Evolutionary conservation across 1,284 basidiomycete genomes (phyloP).

Genomic region (Volvariella surrecta): DNA sequence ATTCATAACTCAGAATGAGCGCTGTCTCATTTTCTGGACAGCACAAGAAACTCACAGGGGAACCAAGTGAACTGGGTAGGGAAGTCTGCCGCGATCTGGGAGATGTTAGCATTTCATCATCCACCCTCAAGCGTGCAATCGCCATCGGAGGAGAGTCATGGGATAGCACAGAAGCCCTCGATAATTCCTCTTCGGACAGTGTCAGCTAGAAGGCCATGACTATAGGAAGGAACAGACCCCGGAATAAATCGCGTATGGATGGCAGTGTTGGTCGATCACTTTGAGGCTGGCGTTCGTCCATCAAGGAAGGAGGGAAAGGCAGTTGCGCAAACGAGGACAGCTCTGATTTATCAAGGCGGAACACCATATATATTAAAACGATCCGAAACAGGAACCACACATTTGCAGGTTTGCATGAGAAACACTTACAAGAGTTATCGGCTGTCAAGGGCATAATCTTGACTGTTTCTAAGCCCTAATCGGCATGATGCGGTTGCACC

Average conservation of each 20-base stretch:
- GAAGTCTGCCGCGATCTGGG: too few species aligned
- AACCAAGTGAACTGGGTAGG: too few species aligned
- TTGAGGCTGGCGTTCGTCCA: slow-evolving; percentile 25
- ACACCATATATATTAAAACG: slow-evolving; percentile 5
- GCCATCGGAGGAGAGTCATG: slow-evolving; percentile 30
- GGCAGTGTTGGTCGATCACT: slow-evolving; percentile 59
- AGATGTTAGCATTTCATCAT: slow-evolving; percentile 18
- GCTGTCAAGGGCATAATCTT: slow-evolving; percentile 4
- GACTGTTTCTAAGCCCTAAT: slow-evolving; percentile 10
- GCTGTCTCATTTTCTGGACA: too few species aligned
- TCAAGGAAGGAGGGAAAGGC: slow-evolving; percentile 26
- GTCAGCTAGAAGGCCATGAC: slow-evolving; percentile 7
- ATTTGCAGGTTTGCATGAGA: not conserved
- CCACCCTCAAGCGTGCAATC: slow-evolving; percentile 28
- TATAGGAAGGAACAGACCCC: slow-evolving; percentile 33
- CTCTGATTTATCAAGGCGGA: not conserved
- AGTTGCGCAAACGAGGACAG: not conserved
- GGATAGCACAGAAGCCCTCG: slow-evolving; percentile 19
- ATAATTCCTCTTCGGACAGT: slow-evolving; percentile 32
- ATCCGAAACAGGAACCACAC: not conserved
- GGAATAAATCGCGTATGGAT: slow-evolving; percentile 64
- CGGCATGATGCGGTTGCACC: slow-evolving; percentile 10
- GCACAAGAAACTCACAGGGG: too few species aligned
- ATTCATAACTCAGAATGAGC: too few species aligned
- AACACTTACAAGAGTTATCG: not conserved